Percentiles rank a stretch among this genome's conserved stretches.
These are phyloP conservation scores for Trapa bicornis DNA, from an alignment of 345 rosid genomes.

Conservation along the genomic window DNA sequence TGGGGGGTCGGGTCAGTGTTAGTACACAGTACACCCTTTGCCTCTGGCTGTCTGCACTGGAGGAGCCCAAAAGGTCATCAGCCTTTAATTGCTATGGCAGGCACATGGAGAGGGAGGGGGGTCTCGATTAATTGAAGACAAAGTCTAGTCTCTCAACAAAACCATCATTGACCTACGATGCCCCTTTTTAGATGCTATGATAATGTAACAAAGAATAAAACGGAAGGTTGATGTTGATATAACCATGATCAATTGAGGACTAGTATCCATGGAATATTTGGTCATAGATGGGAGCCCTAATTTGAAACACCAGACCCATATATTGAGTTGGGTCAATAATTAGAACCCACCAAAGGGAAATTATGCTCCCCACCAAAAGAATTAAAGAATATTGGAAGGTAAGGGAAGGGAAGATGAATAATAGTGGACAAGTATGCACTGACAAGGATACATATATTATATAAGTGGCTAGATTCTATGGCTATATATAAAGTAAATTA, in stretches of 20 bases:
- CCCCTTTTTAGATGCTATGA: too few species aligned
- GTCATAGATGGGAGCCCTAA: background rate
- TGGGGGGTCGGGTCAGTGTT: too few species aligned
- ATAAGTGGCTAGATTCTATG: background rate
- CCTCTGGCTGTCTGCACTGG: too few species aligned
- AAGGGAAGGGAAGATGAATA: background rate
- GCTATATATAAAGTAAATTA: background rate
- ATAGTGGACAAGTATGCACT: background rate
- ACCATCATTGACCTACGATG: too few species aligned
- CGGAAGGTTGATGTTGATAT: too few species aligned
- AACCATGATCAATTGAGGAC: too few species aligned
- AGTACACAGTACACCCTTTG: too few species aligned
- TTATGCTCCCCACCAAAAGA: background rate
- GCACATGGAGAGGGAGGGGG: slow-evolving; percentile 53
- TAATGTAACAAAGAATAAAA: too few species aligned
- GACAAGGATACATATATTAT: background rate
- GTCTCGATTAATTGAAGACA: background rate
- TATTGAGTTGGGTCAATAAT: background rate
- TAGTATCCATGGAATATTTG: too few species aligned
- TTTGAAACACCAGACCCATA: background rate
- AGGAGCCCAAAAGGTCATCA: slow-evolving; percentile 10
- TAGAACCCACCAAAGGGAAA: background rate
- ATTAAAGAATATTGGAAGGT: background rate
- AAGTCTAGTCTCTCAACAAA: too few species aligned
- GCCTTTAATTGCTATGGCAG: slow-evolving; percentile 22